A percentile compares a stretch with the other conserved stretches of the same genome.
Conservation (phyloP, 345 rosid species). For the Aquilaria malaccensis region DNA sequence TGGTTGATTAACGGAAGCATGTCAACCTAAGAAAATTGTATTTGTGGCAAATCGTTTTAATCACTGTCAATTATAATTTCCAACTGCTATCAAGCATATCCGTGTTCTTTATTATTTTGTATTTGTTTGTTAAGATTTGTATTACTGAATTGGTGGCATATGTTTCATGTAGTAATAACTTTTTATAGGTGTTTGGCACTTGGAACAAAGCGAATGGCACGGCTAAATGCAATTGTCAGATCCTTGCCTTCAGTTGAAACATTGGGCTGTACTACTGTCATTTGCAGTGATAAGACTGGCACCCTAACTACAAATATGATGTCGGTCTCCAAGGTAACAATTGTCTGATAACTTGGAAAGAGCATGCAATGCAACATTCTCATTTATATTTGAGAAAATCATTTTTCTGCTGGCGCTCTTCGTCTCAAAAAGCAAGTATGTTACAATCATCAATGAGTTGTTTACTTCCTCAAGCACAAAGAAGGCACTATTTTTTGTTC, state of each 20-base stretch:
- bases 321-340: constrained; percentile 89
- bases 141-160: background rate
- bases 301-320: constrained; percentile 98
- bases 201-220: constrained; percentile 99
- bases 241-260: constrained; percentile 99
- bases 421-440: background rate
- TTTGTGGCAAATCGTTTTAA: too few species aligned
- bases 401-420: background rate
- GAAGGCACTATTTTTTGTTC: too few species aligned
- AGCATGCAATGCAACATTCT: background rate
- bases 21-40: too few species aligned
- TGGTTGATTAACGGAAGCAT: too few species aligned
- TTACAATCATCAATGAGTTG: too few species aligned
- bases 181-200: constrained; percentile 89
- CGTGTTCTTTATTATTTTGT: too few species aligned
- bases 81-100: too few species aligned
- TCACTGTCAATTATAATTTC: too few species aligned
- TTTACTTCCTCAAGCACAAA: too few species aligned
- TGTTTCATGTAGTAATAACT: constrained; percentile 9
- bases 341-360: constrained; percentile 12
- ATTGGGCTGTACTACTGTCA: constrained; percentile 96
- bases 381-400: too few species aligned
- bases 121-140: constrained; percentile 5
- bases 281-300: constrained; percentile 98
- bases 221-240: constrained; percentile 95